These are phyloP conservation scores for Boletellus dicymbophilus DNA, from an alignment of 1,284 basidiomycete genomes.

Conservation along the genomic window DNA sequence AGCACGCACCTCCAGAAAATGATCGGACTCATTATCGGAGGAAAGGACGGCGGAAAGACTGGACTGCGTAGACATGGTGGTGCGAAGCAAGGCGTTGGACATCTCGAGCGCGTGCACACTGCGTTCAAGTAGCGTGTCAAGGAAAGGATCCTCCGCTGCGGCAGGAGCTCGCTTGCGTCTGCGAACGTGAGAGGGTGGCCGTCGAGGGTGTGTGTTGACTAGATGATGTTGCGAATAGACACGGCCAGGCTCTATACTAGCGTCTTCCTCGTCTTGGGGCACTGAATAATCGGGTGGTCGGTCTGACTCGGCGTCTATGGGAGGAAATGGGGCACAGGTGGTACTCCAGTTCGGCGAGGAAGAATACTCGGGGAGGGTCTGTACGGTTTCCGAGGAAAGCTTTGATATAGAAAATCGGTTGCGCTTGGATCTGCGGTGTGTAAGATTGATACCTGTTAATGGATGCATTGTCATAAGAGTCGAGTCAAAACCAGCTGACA, in stretches of 20 bases:
- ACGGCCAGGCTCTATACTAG: conserved; percentile 51
- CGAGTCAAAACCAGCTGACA: conserved; percentile 6
- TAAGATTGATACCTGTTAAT: conserved; percentile 16
- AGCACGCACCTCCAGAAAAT: conserved; percentile 44
- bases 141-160: conserved; percentile 42
- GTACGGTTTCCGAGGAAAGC: conserved; percentile 69
- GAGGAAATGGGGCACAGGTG: conserved; percentile 2
- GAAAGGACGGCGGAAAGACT: conserved; percentile 52
- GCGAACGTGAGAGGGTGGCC: conserved; percentile 14
- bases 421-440: conserved; percentile 44
- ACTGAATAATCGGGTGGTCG: conserved; percentile 74
- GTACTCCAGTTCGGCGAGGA: conserved; percentile 36
- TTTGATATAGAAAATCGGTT: conserved; percentile 58
- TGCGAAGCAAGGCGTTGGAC: conserved; percentile 75
- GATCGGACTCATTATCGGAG: conserved; percentile 40
- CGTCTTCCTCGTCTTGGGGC: conserved; percentile 74
- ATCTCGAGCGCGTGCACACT: conserved; percentile 82
- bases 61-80: conserved; percentile 68
- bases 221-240: conserved; percentile 33
- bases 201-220: conserved; percentile 17
- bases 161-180: conserved; percentile 21
- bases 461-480: conserved; percentile 15
- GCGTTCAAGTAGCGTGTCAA: conserved; percentile 75
- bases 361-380: conserved; percentile 68
- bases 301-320: conserved; percentile 43